phyloP scores from a whole-genome alignment of 306 rosid genomes.

The Begonia fuchsioides region DNA sequence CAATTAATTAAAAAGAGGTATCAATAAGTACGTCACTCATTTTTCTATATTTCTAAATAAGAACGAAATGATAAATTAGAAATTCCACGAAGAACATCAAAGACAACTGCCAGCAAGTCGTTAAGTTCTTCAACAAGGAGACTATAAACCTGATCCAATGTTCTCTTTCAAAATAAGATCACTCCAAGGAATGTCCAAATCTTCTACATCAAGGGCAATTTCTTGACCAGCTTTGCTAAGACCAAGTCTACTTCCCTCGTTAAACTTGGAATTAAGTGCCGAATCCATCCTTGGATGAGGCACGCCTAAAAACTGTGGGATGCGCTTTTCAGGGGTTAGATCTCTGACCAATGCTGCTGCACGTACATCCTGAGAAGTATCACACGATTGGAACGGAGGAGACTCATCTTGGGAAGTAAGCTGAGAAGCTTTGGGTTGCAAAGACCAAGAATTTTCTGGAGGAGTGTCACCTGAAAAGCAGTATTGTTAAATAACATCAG shows the following conservation, averaged over 20 bases:
- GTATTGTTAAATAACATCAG: constrained; percentile 15
- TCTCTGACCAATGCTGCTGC: constrained; percentile 29
- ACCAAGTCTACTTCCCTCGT: constrained; percentile 39
- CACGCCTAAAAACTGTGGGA: constrained; percentile 19
- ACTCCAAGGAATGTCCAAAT: constrained; percentile 70
- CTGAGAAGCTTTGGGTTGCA: constrained; percentile 27
- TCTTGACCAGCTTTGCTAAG: constrained; percentile 36
- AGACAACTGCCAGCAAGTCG: too few species aligned
- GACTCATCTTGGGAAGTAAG: constrained; percentile 29
- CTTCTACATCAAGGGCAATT: constrained; percentile 47
- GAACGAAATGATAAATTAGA: background rate
- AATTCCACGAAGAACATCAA: background rate
- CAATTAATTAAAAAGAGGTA: constrained; percentile 16
- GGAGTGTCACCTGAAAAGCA: constrained; percentile 27
- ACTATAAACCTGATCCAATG: constrained; percentile 79
- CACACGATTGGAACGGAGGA: constrained; percentile 25
- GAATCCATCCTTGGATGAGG: constrained; percentile 34
- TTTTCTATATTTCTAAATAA: too few species aligned
- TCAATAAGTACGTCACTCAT: constrained; percentile 7
- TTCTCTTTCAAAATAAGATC: constrained; percentile 73
- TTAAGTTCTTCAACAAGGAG: background rate
- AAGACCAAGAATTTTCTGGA: constrained; percentile 23
- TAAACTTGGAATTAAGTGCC: constrained; percentile 30
- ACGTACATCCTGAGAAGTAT: constrained; percentile 32
- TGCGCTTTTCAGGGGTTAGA: constrained; percentile 27